Conservation (phyloP, 148 eudicot species). For the Polygonum aviculare region DNA sequence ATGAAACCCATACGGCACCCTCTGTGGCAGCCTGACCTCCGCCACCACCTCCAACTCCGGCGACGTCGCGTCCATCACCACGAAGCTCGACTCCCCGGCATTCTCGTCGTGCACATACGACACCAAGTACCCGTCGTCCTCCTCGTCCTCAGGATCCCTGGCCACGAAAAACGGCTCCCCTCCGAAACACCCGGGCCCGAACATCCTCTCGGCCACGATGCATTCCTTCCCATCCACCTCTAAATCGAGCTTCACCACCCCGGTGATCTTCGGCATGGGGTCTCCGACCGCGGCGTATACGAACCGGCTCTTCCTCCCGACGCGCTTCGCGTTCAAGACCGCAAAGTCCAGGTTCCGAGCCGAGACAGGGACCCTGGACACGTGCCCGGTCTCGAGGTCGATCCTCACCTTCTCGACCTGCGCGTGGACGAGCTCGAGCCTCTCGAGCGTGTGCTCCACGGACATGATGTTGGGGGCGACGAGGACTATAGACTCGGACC, state of each 20-base stretch:
- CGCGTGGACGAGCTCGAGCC: conserved; percentile 10
- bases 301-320: conserved; percentile 16
- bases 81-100: conserved; percentile 35
- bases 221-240: conserved; percentile 19
- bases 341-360: conserved; percentile 16
- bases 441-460: conserved; percentile 6
- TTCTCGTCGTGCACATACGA: conserved; percentile 43
- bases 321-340: conserved; percentile 18
- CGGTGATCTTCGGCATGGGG: conserved; percentile 18
- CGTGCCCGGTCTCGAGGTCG: conserved; percentile 2
- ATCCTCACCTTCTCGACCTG: conserved; percentile 18
- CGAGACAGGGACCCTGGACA: conserved; percentile 10
- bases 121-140: conserved; percentile 55
- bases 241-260: conserved; percentile 28
- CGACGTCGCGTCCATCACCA: conserved; percentile 58
- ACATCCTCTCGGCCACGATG: conserved; percentile 36
- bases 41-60: conserved; percentile 48
- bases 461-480: conserved; percentile 13
- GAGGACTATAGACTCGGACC: not conserved
- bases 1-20: conserved; percentile 66
- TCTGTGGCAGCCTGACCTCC: conserved; percentile 35
- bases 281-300: conserved; percentile 14
- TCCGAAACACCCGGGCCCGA: conserved; percentile 33
- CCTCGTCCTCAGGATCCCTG: conserved; percentile 25
- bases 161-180: conserved; percentile 62